Evolutionary conservation across 257 asterid genomes (phyloP).

Genomic region (Ballota nigra): DNA sequence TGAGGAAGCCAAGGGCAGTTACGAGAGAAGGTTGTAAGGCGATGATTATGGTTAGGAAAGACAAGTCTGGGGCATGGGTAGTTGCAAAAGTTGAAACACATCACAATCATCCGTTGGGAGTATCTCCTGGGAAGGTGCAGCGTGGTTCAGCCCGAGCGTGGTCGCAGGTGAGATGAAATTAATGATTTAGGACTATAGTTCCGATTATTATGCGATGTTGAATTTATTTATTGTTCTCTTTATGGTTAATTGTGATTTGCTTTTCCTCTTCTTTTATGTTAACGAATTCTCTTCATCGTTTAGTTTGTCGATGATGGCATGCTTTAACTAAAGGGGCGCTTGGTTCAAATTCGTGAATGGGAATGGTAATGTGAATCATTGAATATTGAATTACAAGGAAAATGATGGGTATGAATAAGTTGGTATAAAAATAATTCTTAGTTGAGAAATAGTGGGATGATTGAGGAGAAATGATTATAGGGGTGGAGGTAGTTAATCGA

Average conservation of each 20-base stretch:
- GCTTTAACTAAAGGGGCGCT: background rate
- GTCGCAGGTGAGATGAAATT: constrained; percentile 18
- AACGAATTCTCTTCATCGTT: background rate
- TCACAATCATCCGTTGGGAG: constrained; percentile 26
- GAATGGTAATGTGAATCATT: too few relatives aligned
- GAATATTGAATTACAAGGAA: too few relatives aligned
- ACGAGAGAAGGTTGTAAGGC: constrained; percentile 62
- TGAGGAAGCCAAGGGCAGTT: constrained; percentile 39
- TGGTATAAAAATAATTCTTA: too few relatives aligned
- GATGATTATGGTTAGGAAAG: constrained; percentile 47
- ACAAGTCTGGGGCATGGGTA: constrained; percentile 41
- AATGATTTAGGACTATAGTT: background rate
- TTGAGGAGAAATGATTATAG: too few relatives aligned
- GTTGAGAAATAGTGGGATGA: too few relatives aligned
- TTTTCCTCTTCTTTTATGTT: background rate
- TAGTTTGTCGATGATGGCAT: background rate
- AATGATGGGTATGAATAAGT: too few relatives aligned
- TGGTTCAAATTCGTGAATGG: too few relatives aligned
- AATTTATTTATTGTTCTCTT: background rate
- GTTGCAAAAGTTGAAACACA: constrained; percentile 37
- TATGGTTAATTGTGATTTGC: background rate
- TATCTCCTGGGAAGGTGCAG: constrained; percentile 8
- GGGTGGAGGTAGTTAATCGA: too few relatives aligned
- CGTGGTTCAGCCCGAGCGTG: constrained; percentile 2
- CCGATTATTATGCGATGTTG: background rate